phyloP scores from a whole-genome alignment of 2,329 filamentous ascomycete species.

The Bipolaris sorokiniana region DNA sequence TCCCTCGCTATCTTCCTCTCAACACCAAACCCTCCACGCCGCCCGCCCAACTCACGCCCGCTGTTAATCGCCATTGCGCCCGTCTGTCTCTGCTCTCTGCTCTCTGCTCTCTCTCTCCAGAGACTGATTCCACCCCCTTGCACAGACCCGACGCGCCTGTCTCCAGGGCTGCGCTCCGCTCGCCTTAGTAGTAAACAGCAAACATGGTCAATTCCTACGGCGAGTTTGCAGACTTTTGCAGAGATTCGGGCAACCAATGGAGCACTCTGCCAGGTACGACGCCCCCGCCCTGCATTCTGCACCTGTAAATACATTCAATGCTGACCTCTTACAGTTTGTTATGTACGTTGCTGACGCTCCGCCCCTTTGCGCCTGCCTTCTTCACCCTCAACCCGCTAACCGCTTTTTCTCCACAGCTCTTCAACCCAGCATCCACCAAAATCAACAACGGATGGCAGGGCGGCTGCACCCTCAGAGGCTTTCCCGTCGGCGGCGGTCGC shows the following conservation, averaged over 20 bases:
- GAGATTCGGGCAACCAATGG: slow-evolving; percentile 53
- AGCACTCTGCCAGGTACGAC: slow-evolving; percentile 51
- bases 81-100: slow-evolving; percentile 4
- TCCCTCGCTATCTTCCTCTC: slow-evolving; percentile 14
- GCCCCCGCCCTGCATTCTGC: neutral
- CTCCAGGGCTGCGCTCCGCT: slow-evolving; percentile 36
- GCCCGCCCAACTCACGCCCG: slow-evolving; percentile 13
- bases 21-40: slow-evolving; percentile 11
- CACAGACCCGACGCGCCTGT: slow-evolving; percentile 14
- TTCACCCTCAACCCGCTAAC: slow-evolving; percentile 36
- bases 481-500: slow-evolving; percentile 68
- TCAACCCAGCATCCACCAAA: slow-evolving; percentile 64
- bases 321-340: slow-evolving; percentile 53
- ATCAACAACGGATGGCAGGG: slow-evolving; percentile 63
- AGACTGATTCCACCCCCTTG: neutral
- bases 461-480: slow-evolving; percentile 78
- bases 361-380: slow-evolving; percentile 16
- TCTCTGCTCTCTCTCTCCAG: no score
- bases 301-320: slow-evolving; percentile 14
- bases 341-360: slow-evolving; percentile 48
- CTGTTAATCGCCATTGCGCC: slow-evolving; percentile 18
- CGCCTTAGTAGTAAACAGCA: slow-evolving; percentile 19
- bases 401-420: slow-evolving; percentile 60
- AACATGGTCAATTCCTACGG: slow-evolving; percentile 45
- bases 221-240: slow-evolving; percentile 56